Base-by-base conservation (phyloP, 495 filamentous ascomycete genomes). In the Hypoxylon lienhwacheense region DNA sequence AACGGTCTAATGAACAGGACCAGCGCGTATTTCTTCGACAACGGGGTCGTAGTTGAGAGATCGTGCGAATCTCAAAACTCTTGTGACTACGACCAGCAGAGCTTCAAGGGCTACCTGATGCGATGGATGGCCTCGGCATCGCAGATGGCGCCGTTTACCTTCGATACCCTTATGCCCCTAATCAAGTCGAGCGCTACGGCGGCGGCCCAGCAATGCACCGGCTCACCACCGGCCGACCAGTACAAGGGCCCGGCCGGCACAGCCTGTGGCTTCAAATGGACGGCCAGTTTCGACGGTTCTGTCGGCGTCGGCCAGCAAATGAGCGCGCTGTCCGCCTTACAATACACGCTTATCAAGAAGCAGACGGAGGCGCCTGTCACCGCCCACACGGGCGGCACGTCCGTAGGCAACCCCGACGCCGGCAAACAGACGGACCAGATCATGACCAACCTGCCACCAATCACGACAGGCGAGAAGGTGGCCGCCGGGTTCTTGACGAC, bases 71-170 rank as follows among this genome's bases (percentile, higher is more conserved):
- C 73, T 0, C 67, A 70, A 21, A 74, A 70, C 40, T 81, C 78
- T 41, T 95, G 89, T 69, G 78, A 88, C 66, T 75, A 75, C 36
- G 89, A 92, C 62, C 82, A 88, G 66, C 76, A 76, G 44, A 81
- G 77, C 33, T 91, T 90, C 77, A 92, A 91, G 69, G 86, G 85
- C 6, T 86, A 88, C 59, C 72, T 90, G 12, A 70, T 83, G 28
- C 82, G 82, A 5, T 90, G 85, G 86, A 73, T 92, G 64, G 81
- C 83, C 1, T 79, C 78, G 26, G 78, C 81, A 26, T 73, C 82
- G 7, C 82, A 83, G 48, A 75, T 91, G 53, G 87, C 84, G 4
- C 86, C 88, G 3, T 81, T 75, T 49, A 85, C 81, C 7, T 68
- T 64, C 34, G 71, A 79, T 24, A 54, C 65, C 6, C 80, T 91